Conservation (phyloP, 2,329 filamentous ascomycete species). For the Xylariaceae sp. region DNA sequence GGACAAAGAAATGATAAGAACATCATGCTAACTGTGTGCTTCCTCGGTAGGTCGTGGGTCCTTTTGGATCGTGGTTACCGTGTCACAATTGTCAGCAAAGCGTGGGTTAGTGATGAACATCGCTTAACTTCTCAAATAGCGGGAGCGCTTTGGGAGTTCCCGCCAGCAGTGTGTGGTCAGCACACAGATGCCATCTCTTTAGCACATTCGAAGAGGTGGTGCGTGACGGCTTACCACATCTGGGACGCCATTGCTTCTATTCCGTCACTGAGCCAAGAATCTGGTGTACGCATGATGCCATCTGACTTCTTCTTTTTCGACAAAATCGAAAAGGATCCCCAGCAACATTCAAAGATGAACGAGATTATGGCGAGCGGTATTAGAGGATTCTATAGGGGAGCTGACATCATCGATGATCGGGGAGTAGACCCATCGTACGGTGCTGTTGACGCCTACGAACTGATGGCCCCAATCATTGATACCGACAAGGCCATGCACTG, state of each 20-base stretch:
- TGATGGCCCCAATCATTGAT: conserved; percentile 54
- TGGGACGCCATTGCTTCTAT: conserved; percentile 49
- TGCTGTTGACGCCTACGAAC: conserved; percentile 52
- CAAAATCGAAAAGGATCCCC: conserved; percentile 43
- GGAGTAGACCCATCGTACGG: conserved; percentile 44
- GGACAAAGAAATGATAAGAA: neutral
- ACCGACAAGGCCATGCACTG: conserved; percentile 52
- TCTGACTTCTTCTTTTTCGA: conserved; percentile 50
- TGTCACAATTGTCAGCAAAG: conserved; percentile 52
- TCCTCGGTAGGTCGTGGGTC: conserved; percentile 45
- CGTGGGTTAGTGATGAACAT: conserved; percentile 48
- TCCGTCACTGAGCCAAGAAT: conserved; percentile 40
- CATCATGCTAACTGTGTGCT: conserved; percentile 13
- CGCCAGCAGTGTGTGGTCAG: conserved; percentile 52
- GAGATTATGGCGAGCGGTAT: conserved; percentile 50
- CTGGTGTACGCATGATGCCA: conserved; percentile 48
- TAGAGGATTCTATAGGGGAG: conserved; percentile 46
- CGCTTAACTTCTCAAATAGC: conserved; percentile 55
- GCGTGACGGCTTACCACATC: conserved; percentile 50
- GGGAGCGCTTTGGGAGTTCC: conserved; percentile 55
- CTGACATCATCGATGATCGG: conserved; percentile 46
- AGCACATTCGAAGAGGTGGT: conserved; percentile 49
- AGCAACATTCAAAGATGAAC: conserved; percentile 47
- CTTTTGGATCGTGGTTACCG: conserved; percentile 52
- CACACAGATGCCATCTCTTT: conserved; percentile 50